phyloP scores from a whole-genome alignment of 768 basidiomycete genomes.

The Russula virescens region DNA sequence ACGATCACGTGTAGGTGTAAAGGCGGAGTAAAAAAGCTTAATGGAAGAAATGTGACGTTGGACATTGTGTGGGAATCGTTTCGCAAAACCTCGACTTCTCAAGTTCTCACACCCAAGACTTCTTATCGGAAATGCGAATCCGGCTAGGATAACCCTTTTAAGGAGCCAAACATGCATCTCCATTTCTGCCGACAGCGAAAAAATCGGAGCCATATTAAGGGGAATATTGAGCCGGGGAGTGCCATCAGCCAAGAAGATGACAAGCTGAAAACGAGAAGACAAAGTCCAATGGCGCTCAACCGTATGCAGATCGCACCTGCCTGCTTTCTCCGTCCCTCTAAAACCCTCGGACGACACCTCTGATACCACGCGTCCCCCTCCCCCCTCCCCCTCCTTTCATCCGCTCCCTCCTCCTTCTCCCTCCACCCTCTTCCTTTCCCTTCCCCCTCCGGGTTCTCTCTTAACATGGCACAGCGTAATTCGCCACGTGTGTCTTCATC shows the following conservation, averaged over 20 bases:
- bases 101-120: neutral
- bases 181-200: neutral
- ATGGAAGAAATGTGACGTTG: neutral
- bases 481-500: constrained; percentile 11
- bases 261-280: constrained; percentile 12
- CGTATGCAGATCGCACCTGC: constrained; percentile 7
- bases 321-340: constrained; percentile 7
- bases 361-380: no score
- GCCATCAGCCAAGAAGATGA: constrained; percentile 6
- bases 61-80: neutral
- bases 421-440: neutral
- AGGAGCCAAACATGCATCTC: neutral
- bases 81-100: neutral
- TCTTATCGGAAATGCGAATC: neutral
- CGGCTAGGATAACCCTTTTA: neutral
- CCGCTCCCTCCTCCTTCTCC: neutral
- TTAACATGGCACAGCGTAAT: constrained; percentile 13
- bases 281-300: neutral
- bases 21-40: neutral
- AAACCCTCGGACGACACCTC: constrained; percentile 4
- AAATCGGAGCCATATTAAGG: neutral
- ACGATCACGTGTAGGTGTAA: no score
- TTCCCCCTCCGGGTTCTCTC: neutral
- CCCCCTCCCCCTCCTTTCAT: neutral
- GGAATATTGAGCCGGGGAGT: neutral